Base-by-base conservation (phyloP, 257 asterid species). In the Solanum okadae region DNA sequence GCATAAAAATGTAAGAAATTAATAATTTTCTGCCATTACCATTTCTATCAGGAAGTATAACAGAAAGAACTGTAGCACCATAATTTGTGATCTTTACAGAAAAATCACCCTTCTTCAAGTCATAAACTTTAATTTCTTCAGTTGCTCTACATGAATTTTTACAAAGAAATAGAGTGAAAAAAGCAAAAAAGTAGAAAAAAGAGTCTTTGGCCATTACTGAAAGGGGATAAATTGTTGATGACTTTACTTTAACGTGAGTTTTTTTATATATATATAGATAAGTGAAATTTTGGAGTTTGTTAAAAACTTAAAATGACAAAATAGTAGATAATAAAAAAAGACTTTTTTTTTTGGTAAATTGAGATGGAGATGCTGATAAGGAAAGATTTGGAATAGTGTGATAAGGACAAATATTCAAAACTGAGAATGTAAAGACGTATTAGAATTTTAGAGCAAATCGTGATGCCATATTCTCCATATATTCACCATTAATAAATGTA, bases 51-150 rank as follows among this genome's bases (percentile, higher is more conserved):
- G 98, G 98, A 42, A 92, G 71, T n/a, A 92, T 4, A 34, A 96
- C 88, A 37, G 95, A 93, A 72, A 96, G 91, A 34, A 96, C 92
- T 10, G 96, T 95, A 40, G 98, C 98, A 27, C 98, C 98, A 79
- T 93, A 95, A 79, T 94, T 96, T 9, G 96, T 94, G 88, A 96
- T 91, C 87, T 91, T 95, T 49, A 94, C 85, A 1, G 95, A 89
- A 23, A 94, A 84, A 33, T 92, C 72, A 7, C 95, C 96, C 22
- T 78, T 94, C 29, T 79, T 89, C 91, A 95, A 79, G 67, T 95
- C 92, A 88, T 92, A 96, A 1, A 93, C 68, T 73, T 92, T 90
- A 13, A 93, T 90, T 46, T 90, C 89, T 61, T 90, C 88, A 11
- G 25, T 89, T 33, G 88, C 91, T 76, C 38, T 86, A 72, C 92